Evolutionary conservation across 495 filamentous ascomycete genomes (phyloP).

Genomic region (Aspergillus bridgeri): DNA sequence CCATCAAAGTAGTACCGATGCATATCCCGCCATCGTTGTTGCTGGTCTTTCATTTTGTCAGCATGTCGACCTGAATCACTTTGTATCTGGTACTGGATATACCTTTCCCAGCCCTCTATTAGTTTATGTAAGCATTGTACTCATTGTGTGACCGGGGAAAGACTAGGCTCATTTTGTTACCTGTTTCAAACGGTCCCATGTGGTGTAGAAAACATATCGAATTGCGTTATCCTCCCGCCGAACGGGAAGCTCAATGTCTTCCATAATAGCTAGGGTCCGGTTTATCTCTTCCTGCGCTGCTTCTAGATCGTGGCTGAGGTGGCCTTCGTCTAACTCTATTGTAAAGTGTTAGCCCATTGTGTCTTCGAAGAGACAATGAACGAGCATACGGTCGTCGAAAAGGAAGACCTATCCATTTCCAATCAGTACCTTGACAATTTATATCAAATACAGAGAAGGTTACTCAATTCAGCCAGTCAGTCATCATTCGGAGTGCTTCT

Average conservation of each 20-base stretch:
- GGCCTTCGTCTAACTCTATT: slow-evolving; percentile 8
- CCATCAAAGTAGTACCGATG: slow-evolving; percentile 2
- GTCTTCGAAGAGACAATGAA: background rate
- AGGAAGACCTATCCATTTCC: background rate
- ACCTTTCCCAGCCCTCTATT: slow-evolving; percentile 2
- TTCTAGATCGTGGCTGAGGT: background rate
- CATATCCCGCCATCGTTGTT: background rate
- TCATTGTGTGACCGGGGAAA: background rate
- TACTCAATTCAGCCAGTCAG: slow-evolving; percentile 8
- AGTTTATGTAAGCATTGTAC: background rate
- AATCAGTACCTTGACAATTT: background rate
- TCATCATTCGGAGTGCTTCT: slow-evolving; percentile 5
- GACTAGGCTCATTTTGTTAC: background rate
- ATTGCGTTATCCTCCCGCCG: background rate
- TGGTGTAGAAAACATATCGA: slow-evolving; percentile 3
- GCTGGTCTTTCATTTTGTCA: background rate
- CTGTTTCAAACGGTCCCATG: slow-evolving; percentile 3
- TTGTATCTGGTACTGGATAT: background rate
- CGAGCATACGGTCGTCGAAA: slow-evolving; percentile 3
- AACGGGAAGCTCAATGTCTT: background rate
- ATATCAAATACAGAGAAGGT: background rate
- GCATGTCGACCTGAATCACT: background rate
- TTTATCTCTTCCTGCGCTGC: slow-evolving; percentile 6
- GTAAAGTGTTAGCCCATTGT: no score
- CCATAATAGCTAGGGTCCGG: background rate